These are phyloP conservation scores for Echinochloa phyllopogon DNA, from an alignment of 176 grass and related monocot species.

Conservation along the genomic window DNA sequence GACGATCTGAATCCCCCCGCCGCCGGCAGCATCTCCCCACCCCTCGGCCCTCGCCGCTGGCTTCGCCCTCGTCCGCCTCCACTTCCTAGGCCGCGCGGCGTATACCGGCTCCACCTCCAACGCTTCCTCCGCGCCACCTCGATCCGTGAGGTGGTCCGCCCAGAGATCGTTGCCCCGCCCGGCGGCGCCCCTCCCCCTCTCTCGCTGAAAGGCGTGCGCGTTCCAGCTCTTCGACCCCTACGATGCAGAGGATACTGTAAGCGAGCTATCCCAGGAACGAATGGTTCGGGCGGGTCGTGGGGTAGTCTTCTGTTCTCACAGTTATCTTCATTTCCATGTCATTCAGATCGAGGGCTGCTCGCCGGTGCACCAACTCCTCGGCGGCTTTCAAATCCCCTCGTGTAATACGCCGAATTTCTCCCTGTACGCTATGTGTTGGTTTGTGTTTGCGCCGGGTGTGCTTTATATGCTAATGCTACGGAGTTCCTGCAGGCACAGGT, in stretches of 20 bases:
- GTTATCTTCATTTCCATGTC: neutral
- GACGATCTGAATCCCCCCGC: neutral
- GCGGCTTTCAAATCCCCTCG: constrained; percentile 22
- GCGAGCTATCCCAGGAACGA: neutral
- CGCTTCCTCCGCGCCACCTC: neutral
- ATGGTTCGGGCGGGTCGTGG: neutral
- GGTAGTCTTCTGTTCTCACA: constrained; percentile 19
- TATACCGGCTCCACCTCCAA: neutral
- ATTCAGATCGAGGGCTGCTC: constrained; percentile 60
- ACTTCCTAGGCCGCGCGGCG: neutral
- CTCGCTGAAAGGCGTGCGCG: neutral
- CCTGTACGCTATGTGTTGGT: neutral
- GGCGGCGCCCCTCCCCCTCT: neutral
- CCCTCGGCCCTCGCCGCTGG: neutral
- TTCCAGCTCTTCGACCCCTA: neutral
- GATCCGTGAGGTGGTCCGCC: neutral
- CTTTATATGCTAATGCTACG: neutral
- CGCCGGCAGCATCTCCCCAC: neutral
- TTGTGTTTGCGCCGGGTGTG: neutral
- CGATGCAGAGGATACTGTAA: constrained; percentile 64
- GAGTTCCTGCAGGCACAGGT: constrained; percentile 28
- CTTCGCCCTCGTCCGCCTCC: neutral
- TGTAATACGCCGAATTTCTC: constrained; percentile 27
- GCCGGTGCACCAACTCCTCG: constrained; percentile 43
- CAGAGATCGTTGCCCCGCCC: neutral